Base-by-base conservation (phyloP, 2,329 filamentous ascomycete species). In the Alternaria incomplexa region DNA sequence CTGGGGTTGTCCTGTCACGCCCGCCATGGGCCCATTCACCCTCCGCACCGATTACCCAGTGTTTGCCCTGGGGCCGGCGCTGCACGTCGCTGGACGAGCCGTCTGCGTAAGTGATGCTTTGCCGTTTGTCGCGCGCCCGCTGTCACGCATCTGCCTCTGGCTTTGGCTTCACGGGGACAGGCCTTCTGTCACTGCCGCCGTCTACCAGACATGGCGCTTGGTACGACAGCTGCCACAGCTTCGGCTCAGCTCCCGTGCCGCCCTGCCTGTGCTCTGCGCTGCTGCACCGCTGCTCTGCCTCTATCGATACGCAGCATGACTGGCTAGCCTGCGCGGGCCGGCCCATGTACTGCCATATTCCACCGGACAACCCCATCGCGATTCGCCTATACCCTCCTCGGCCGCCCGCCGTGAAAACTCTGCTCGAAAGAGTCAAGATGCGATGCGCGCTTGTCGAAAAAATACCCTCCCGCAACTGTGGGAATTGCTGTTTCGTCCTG, bases 311-410 rank as follows among this genome's bases (percentile, higher is more conserved):
- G 47, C 57, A 59, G 46, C 61, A 32, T 66, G 60, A 63, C 66
- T 68, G 65, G 71, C 63, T 73, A 71, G 70, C 66, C 66, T 69
- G 53, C 60, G 75, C 75, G 75, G 75, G 65, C 74, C 76, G 75
- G 72, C 67, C 74, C 76, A 62, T 73, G 63, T 65, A 59, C 56
- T 69, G 64, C 71, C 55, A 72, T 61, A 66, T 71, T 66, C 62
- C 48, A 61, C 68, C 73, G 66, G 52, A 53, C 32, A 40, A 20
- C 45, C 32, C 43, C 52, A 56, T 68, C 62, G 30, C 58, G 23
- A 75, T 76, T 71, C 69, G 73, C 61, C 54, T 55, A 62, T 66
- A 58, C 64, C 56, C 58, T 55, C 46, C 69, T 58, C 20, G 53
- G 59, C 58, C 48, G 56, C 47, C 47, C 47, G 51, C 47, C 12